A percentile compares a stretch with the other conserved stretches of the same genome.
Conservation (phyloP, 2,329 filamentous ascomycete species). For the Coniochaeta sp. region DNA sequence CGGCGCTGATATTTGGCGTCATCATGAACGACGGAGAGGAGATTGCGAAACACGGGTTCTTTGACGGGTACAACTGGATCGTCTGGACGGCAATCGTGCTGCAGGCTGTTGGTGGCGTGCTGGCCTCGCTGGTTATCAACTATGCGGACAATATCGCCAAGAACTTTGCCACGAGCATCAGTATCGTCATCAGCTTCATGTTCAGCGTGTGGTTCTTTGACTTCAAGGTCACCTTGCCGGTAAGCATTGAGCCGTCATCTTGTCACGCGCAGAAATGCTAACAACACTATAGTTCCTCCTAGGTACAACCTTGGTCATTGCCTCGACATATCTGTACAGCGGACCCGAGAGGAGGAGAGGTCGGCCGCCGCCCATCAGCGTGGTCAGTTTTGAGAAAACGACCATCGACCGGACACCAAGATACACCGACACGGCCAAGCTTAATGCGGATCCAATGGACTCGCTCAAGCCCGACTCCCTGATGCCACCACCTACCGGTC, state of each 20-base stretch:
- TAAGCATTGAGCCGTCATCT: conserved; percentile 37
- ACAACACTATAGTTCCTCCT: conserved; percentile 58
- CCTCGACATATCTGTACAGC: conserved; percentile 80
- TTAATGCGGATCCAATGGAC: conserved; percentile 33
- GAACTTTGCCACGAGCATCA: conserved; percentile 89
- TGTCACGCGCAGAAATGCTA: not conserved
- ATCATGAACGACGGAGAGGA: conserved; percentile 79
- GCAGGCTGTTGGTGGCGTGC: conserved; percentile 76
- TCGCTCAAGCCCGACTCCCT: conserved; percentile 16
- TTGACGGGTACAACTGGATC: conserved; percentile 86
- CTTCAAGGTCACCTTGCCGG: conserved; percentile 63
- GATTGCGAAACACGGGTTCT: conserved; percentile 81
- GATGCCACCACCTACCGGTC: conserved; percentile 23
- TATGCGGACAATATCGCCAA: conserved; percentile 87
- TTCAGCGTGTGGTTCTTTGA: conserved; percentile 83
- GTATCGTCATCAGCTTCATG: conserved; percentile 79
- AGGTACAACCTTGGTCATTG: conserved; percentile 71
- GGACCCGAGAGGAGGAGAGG: conserved; percentile 51
- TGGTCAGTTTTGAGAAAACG: conserved; percentile 72
- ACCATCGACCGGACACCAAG: conserved; percentile 44
- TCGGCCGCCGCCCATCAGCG: conserved; percentile 58
- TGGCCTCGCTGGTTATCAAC: conserved; percentile 75
- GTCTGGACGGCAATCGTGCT: conserved; percentile 81
- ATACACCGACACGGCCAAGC: conserved; percentile 17
- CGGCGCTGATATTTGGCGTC: conserved; percentile 78